Base-by-base conservation (phyloP, 2,329 filamentous ascomycete species). In the Exophiala oligosperma region DNA sequence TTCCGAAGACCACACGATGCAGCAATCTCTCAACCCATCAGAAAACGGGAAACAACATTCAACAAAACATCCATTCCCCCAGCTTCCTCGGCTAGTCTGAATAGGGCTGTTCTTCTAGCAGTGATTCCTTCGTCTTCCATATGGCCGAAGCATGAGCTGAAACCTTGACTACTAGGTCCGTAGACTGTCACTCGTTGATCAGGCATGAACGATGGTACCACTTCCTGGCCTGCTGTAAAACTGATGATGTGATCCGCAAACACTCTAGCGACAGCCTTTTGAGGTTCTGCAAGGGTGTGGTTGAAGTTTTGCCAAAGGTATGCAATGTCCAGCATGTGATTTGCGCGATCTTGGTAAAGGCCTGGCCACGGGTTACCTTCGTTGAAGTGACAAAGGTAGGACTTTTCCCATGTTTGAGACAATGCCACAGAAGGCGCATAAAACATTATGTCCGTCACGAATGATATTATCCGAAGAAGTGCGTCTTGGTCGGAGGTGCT, bases 281-380 rank as follows among this genome's bases (percentile, higher is more conserved):
- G 73, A 4, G 66, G 60, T 2, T 65, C 59, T 0, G 61, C 65
- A 43, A 79, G 53, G 41, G 66, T 69, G n/a, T 78, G 71, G 6
- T 72, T 72, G 62, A 72, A 78, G 40, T 79, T 80, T 63, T 78
- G 76, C 51, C 77, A 76, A 6, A 80, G 62, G 46, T 72, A 77
- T 1, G 72, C 71, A 12, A 76, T 60, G 35, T 80, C 78, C 1
- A 79, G 69, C 23, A 79, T 74, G 59, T 80, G 78, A 1, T 66
- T 71, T 1, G 75, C 67, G 29, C 67, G 62, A 1, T 73, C 74
- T 56, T 77, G 72, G 66, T 64, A 75, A 1, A 68, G 69, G 0
- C 77, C 77, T 1, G 76, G 71, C 74, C 76, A 80, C 0, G 76
- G 75, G 56, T 79, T 80, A 0, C 67, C 68, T 54, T 79, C 77